Evolutionary conservation across 2,329 filamentous ascomycete genomes (phyloP).

Genomic region (Shiraia sp.): DNA sequence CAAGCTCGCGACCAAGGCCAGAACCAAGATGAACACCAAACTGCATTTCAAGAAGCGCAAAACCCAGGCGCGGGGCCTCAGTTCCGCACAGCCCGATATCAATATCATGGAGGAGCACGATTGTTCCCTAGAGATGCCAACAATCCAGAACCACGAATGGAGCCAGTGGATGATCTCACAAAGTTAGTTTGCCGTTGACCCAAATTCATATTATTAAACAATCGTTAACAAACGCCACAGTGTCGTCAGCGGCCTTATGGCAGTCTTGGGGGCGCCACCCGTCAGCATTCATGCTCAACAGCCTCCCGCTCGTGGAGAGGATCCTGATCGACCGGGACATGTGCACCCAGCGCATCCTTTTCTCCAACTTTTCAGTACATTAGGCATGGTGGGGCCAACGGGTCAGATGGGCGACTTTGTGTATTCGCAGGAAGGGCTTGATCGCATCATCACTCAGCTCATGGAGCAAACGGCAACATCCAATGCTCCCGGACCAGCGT

Average conservation of each 20-base stretch:
- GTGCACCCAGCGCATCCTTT: slow-evolving; percentile 41
- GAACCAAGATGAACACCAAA: slow-evolving; percentile 5
- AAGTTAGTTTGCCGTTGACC: slow-evolving; percentile 22
- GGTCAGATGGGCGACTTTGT: slow-evolving; percentile 74
- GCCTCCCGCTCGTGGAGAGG: slow-evolving; percentile 8
- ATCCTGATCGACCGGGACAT: slow-evolving; percentile 7
- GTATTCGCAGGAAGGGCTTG: slow-evolving; percentile 86
- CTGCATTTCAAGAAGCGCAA: slow-evolving; percentile 19
- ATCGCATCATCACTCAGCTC: slow-evolving; percentile 82
- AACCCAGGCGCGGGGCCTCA: slow-evolving; percentile 14
- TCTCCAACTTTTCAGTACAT: slow-evolving; percentile 49
- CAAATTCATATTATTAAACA: too few species aligned
- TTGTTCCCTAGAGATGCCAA: slow-evolving; percentile 57
- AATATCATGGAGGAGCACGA: slow-evolving; percentile 40
- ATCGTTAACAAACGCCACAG: slow-evolving; percentile 12
- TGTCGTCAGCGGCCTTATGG: slow-evolving; percentile 39
- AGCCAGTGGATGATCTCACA: slow-evolving; percentile 52
- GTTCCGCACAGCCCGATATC: slow-evolving; percentile 27
- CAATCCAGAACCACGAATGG: slow-evolving; percentile 52
- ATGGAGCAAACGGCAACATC: slow-evolving; percentile 81
- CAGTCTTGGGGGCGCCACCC: slow-evolving; percentile 37
- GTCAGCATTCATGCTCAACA: slow-evolving; percentile 15
- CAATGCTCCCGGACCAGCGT: slow-evolving; percentile 80
- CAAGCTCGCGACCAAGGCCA: slow-evolving; percentile 3
- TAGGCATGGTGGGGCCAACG: slow-evolving; percentile 36